Evolutionary conservation across 2,329 filamentous ascomycete species (phyloP).

Genomic region (Colletotrichum caudatum): DNA sequence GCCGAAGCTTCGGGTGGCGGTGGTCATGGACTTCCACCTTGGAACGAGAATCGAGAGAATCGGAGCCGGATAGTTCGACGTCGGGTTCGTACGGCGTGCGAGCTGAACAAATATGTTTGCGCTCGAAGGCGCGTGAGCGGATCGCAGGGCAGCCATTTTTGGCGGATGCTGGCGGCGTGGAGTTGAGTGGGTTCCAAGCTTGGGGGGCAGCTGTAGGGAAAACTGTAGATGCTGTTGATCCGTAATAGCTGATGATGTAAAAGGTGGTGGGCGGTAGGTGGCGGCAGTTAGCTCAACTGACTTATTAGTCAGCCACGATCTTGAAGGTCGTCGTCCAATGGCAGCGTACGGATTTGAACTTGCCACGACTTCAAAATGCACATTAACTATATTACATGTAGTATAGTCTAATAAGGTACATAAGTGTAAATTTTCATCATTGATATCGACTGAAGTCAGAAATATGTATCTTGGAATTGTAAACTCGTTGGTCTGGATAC

Average conservation of each 20-base stretch:
- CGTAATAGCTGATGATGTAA: constrained; percentile 36
- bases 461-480: background rate
- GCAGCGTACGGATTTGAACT: constrained; percentile 30
- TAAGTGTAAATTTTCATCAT: no score
- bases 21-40: constrained; percentile 31
- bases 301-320: constrained; percentile 33
- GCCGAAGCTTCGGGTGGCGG: background rate
- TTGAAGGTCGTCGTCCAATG: constrained; percentile 20
- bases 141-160: constrained; percentile 52
- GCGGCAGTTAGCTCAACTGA: constrained; percentile 22
- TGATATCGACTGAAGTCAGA: fast-evolving
- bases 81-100: constrained; percentile 49
- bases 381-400: no score
- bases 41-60: constrained; percentile 55
- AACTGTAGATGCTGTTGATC: constrained; percentile 54
- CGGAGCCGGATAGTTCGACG: constrained; percentile 44
- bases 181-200: background rate
- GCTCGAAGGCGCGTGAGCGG: constrained; percentile 54
- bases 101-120: constrained; percentile 58
- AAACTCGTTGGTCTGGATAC: no score
- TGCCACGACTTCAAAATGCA: background rate
- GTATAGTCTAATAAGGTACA: no score
- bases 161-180: background rate
- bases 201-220: constrained; percentile 46
- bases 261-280: constrained; percentile 40